Base-by-base conservation (phyloP, 345 rosid genomes). In the Eucalyptus polyanthemos region DNA sequence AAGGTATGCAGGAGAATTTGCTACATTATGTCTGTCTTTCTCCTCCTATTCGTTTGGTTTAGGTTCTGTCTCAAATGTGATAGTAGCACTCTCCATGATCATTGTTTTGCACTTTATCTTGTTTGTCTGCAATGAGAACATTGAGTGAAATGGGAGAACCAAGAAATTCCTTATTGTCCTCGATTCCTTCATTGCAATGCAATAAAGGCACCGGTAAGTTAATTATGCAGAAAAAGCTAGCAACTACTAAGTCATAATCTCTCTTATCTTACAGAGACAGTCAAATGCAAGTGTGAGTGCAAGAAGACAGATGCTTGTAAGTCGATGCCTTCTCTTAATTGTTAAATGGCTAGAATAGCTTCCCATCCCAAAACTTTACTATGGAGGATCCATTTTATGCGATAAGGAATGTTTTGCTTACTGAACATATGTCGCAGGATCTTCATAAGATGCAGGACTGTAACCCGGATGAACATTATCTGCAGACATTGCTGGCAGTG, bases 381-480 rank as follows among this genome's bases (percentile, higher is more conserved):
- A 21, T 11, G 85, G 85, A 21, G 47, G 40, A 4, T 65, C 37
- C 76, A 65, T 16, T 11, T n/a, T 65, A 65, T n/a, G 76, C 8
- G 85, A 76, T 40, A 21, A 40, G 15, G 47, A 76, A 40, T 40
- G 40, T 40, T 76, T 22, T 40, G 47, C 47, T 11, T 76, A 40
- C 24, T 76, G 85, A 21, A 76, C 85, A 40, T 15, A 27, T 17
- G 44, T 88, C 86, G 50, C 86, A 81, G 86, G 50, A 87, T 19
- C 34, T 80, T 51, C 86, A 72, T 50, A 60, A 72, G 65, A 81
- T 37, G 47, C 65, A 72, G 42, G 90, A 88, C 51, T 91, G 92
- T 62, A 91, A 80, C 34, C 90, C 90, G 16, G 92, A 91, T 11
- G 92, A 91, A 37, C 92, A 91, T 54, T 91, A 89, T 60, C 91